Percentiles rank a stretch among this genome's conserved stretches.
Conservation (phyloP, 2,329 filamentous ascomycete species). For the Hyphodiscus sp. region DNA sequence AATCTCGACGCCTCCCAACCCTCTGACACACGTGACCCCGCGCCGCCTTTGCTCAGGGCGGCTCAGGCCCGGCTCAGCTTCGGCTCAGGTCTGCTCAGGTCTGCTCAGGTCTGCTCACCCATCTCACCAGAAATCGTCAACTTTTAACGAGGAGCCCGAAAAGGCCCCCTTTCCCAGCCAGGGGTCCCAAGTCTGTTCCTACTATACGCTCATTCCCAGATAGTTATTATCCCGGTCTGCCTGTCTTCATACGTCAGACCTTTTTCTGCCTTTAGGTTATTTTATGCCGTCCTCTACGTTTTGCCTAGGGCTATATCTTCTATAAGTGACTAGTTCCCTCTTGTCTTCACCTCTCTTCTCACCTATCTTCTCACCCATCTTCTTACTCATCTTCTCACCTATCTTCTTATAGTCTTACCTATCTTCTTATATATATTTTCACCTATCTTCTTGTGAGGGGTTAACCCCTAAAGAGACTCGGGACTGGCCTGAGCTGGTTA, state of each 20-base stretch:
- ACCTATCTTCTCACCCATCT: conserved; percentile 3
- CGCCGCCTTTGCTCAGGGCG: too few relatives aligned
- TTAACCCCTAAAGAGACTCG: too few relatives aligned
- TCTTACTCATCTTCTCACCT: background rate
- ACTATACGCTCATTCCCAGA: conserved; percentile 17
- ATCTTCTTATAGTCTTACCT: conserved; percentile 23
- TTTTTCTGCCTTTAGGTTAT: too few relatives aligned
- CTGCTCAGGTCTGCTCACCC: conserved; percentile 15
- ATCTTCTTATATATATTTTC: conserved; percentile 23
- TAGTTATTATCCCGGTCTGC: too few relatives aligned
- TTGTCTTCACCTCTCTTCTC: conserved; percentile 6
- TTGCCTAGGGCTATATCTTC: conserved; percentile 2
- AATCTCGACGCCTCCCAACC: too few relatives aligned
- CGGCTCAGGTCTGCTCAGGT: conserved; percentile 15
- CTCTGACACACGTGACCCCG: too few relatives aligned
- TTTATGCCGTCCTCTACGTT: background rate
- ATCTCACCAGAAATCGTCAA: conserved; percentile 17
- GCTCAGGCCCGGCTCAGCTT: conserved; percentile 5
- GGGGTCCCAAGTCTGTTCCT: conserved; percentile 9
- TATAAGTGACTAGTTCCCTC: conserved; percentile 5
- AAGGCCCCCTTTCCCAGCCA: conserved; percentile 11
- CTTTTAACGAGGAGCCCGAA: conserved; percentile 17
- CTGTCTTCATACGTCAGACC: too few relatives aligned
- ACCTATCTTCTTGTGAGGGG: conserved; percentile 3
- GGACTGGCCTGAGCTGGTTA: too few relatives aligned